These are phyloP conservation scores for Breynia disticha DNA, from an alignment of 441 rosid genomes.

Conservation along the genomic window DNA sequence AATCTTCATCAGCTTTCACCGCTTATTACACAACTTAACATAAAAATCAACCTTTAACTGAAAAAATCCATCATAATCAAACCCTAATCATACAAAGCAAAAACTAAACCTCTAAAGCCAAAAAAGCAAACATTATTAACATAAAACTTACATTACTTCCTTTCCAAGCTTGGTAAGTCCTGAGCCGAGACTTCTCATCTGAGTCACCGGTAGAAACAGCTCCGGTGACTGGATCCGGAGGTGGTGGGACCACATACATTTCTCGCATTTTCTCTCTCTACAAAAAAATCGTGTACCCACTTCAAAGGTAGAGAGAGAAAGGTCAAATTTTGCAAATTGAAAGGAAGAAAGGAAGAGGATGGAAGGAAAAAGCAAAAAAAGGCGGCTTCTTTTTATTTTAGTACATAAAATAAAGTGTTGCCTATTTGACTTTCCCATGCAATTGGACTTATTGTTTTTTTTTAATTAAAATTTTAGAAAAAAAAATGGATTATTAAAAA, in stretches of 20 bases:
- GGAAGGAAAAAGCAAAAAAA: conserved; percentile 9
- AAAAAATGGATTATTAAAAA: not conserved
- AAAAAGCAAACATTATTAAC: not conserved
- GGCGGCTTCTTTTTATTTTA: conserved; percentile 19
- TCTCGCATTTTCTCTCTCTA: conserved; percentile 11
- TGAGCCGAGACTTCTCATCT: conserved; percentile 29
- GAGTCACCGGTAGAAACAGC: not conserved
- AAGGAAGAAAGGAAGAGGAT: not conserved
- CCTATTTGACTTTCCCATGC: conserved; percentile 6
- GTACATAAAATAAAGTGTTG: not conserved
- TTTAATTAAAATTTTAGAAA: not conserved
- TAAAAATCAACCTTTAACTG: not conserved
- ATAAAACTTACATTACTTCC: conserved; percentile 62
- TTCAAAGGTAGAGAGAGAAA: not conserved
- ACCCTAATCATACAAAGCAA: not conserved
- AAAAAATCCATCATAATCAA: not conserved
- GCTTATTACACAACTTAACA: not conserved
- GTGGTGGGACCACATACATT: conserved; percentile 49
- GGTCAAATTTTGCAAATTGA: not conserved
- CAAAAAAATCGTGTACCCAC: no score
- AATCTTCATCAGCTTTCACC: not conserved
- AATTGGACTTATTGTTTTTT: not conserved
- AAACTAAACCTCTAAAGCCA: not conserved
- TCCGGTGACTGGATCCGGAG: conserved; percentile 31
- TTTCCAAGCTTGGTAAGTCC: conserved; percentile 73